phyloP scores from a whole-genome alignment of 495 filamentous ascomycete genomes.

The Aspergillus carlsbadensis region DNA sequence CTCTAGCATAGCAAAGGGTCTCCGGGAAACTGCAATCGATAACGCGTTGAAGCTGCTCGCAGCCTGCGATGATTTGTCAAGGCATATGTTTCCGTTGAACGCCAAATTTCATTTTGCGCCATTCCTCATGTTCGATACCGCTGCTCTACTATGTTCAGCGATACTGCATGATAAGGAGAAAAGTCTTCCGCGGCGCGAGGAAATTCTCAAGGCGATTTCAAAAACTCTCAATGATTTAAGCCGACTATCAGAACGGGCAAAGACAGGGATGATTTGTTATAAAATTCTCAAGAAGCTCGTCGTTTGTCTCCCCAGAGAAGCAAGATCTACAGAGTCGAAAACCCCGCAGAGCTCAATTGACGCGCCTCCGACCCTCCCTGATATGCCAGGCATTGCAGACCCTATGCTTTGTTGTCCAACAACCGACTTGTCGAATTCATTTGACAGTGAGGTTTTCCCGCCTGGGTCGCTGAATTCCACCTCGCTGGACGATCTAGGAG shows the following conservation, averaged over 20 bases:
- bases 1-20: constrained; percentile 26
- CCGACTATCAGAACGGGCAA: constrained; percentile 32
- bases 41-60: constrained; percentile 41
- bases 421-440: neutral
- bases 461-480: constrained; percentile 10
- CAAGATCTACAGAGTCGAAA: neutral
- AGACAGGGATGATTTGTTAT: constrained; percentile 28
- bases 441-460: constrained; percentile 5
- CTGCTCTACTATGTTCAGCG: constrained; percentile 48
- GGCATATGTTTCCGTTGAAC: constrained; percentile 40
- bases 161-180: constrained; percentile 47
- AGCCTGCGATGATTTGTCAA: constrained; percentile 39
- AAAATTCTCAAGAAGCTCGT: constrained; percentile 22
- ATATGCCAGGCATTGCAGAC: neutral
- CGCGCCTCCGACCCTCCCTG: constrained; percentile 3
- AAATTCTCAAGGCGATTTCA: constrained; percentile 37
- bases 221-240: constrained; percentile 38
- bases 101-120: constrained; percentile 52
- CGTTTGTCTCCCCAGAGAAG: constrained; percentile 8
- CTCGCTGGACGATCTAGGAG: constrained; percentile 4
- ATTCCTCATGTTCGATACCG: constrained; percentile 53
- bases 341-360: constrained; percentile 1
- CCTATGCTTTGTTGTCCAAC: neutral
- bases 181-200: constrained; percentile 41
- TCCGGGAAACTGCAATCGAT: constrained; percentile 38